A percentile compares a stretch with the other conserved stretches of the same genome.
Conservation (phyloP, 106 monocot species). For the Allium sativum region DNA sequence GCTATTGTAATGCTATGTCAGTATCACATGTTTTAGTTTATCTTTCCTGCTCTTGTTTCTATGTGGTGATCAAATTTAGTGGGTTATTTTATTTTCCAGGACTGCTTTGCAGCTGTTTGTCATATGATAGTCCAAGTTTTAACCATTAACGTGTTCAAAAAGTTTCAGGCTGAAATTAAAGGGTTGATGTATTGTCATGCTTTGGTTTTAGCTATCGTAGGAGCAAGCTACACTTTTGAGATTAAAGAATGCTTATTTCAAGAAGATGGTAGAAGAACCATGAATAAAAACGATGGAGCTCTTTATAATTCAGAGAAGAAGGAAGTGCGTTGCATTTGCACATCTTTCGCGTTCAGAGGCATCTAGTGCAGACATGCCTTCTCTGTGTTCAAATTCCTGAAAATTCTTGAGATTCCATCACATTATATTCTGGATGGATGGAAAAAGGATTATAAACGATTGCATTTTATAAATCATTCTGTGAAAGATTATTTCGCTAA, state of each 20-base stretch:
- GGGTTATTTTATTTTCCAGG: too few relatives aligned
- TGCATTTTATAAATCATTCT: conserved; percentile 10
- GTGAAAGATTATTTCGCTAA: conserved; percentile 10
- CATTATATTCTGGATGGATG: conserved; percentile 31
- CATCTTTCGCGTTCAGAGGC: conserved; percentile 28
- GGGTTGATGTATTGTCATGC: conserved; percentile 27
- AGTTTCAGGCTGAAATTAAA: conserved; percentile 35
- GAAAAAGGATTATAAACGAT: conserved; percentile 34
- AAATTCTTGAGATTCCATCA: conserved; percentile 30
- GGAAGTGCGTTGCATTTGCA: conserved; percentile 28
- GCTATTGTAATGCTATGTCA: too few relatives aligned
- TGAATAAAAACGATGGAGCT: conserved; percentile 15
- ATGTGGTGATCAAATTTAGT: too few relatives aligned
- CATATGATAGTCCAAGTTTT: conserved; percentile 15
- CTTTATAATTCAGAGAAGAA: conserved; percentile 21
- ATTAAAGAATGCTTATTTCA: conserved; percentile 31
- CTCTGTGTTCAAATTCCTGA: conserved; percentile 28
- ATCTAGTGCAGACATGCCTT: conserved; percentile 32
- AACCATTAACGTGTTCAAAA: conserved; percentile 35
- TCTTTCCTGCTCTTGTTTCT: too few relatives aligned
- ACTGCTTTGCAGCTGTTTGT: too few relatives aligned
- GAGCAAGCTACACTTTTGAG: conserved; percentile 16
- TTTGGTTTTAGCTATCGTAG: conserved; percentile 14
- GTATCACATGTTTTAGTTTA: too few relatives aligned
- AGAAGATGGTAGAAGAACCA: conserved; percentile 15